Base-by-base conservation (phyloP, 116 monocot genomes). In the Phalaenopsis hybrid region DNA sequence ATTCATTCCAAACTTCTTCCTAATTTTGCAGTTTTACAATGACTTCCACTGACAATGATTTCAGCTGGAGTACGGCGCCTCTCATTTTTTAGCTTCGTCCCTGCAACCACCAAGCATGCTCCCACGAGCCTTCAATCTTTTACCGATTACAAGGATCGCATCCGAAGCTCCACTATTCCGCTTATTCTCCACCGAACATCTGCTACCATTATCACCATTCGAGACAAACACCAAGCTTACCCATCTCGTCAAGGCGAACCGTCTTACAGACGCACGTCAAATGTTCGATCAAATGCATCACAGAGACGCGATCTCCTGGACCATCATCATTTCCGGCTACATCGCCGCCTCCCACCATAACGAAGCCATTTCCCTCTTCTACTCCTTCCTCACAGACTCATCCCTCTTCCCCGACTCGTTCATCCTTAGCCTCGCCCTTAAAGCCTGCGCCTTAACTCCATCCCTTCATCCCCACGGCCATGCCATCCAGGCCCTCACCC, bases 261-360 rank as follows among this genome's bases (percentile, higher is more conserved):
- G 80, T 6, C 77, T 93, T 10, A 13, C 0, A 2, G 85, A 89
- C 25, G 96, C 96, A 18, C 87, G 84, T 34, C 68, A n/a, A 46
- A 49, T 89, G 83, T 96, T 96, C 89, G 88, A 93, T 48, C 61
- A 25, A 79, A 88, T 90, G 85, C 87, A 85, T 17, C 63, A 67
- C n/a, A 70, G 86, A 25, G 92, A 94, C 82, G 83, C 79, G 37
- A 80, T 91, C 77, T 88, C 94, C 44, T 91, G 85, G 86, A 91
- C 94, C 82, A 94, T 85, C 72, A 58, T 96, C 81, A 84, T 96
- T 72, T 83, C 89, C 57, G 92, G 85, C 85, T 88, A 96, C 58
- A 80, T 92, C 81, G 75, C 75, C 75, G 45, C 86, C 61, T 77
- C 50, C 58, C 70, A 88, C 57, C 33, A 87, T 46, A 46, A 18